Evolutionary conservation across 2,329 filamentous ascomycete genomes (phyloP).

Genomic region (Ustilaginoidea virens): DNA sequence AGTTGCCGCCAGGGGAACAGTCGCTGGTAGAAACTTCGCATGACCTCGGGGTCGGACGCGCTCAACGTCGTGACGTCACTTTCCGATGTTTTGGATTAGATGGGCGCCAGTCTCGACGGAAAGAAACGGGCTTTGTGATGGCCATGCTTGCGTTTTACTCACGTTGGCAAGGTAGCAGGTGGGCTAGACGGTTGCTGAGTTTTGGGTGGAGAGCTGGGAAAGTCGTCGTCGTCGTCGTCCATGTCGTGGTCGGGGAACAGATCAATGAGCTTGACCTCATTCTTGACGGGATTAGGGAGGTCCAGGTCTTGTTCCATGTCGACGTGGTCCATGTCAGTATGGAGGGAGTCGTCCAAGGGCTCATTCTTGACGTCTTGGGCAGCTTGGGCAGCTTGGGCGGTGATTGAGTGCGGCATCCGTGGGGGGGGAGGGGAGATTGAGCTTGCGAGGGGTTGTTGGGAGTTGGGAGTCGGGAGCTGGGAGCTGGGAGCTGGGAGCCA

Average conservation of each 20-base stretch:
- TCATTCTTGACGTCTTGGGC: conserved; percentile 17
- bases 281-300: conserved; percentile 16
- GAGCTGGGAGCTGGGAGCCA: too few relatives aligned
- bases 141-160: conserved; percentile 11
- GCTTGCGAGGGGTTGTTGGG: too few relatives aligned
- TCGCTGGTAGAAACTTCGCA: conserved; percentile 89
- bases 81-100: too few relatives aligned
- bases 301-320: conserved; percentile 24
- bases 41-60: conserved; percentile 63
- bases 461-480: too few relatives aligned
- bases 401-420: conserved; percentile 30
- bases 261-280: conserved; percentile 40
- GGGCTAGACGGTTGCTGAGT: conserved; percentile 24
- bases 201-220: conserved; percentile 32
- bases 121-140: too few relatives aligned
- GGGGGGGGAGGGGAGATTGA: too few relatives aligned
- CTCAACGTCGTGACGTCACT: conserved; percentile 22
- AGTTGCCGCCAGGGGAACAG: conserved; percentile 89
- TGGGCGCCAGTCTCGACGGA: too few relatives aligned
- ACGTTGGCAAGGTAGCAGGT: conserved; percentile 26
- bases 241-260: conserved; percentile 41
- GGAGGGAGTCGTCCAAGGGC: conserved; percentile 19
- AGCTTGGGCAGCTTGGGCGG: conserved; percentile 15
- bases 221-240: conserved; percentile 47
- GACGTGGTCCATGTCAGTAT: conserved; percentile 19